Evolutionary conservation across 2,329 filamentous ascomycete species (phyloP).

Genomic region (Pseudogymnoascus sp.): DNA sequence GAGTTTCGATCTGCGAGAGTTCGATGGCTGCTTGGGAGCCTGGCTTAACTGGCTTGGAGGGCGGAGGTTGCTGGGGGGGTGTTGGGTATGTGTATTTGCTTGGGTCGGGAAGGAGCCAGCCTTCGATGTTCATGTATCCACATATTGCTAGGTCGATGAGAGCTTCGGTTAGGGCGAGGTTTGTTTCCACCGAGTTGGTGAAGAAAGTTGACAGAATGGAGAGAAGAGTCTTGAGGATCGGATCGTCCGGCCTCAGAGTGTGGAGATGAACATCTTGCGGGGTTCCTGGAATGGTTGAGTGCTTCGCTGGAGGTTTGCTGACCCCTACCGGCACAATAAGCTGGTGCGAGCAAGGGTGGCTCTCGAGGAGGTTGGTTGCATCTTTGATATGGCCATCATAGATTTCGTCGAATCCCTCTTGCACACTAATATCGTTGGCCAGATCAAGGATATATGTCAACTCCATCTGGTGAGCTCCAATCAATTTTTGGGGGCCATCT

Average conservation of each 20-base stretch:
- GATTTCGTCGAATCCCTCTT: slow-evolving; percentile 62
- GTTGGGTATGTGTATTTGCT: slow-evolving; percentile 47
- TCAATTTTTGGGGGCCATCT: slow-evolving; percentile 52
- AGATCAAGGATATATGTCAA: slow-evolving; percentile 63
- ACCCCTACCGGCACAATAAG: slow-evolving; percentile 57
- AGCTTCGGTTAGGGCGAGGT: slow-evolving; percentile 77
- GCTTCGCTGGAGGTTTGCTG: slow-evolving; percentile 46
- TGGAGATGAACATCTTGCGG: slow-evolving; percentile 54
- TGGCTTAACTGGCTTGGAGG: slow-evolving; percentile 25
- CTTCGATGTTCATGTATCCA: slow-evolving; percentile 74
- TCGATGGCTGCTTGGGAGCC: slow-evolving; percentile 36
- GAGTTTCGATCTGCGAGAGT: slow-evolving; percentile 37
- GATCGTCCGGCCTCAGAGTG: slow-evolving; percentile 54
- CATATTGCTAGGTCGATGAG: slow-evolving; percentile 78
- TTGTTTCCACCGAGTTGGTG: slow-evolving; percentile 83
- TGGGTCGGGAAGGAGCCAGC: slow-evolving; percentile 78
- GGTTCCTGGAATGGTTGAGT: slow-evolving; percentile 50
- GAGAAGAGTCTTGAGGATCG: slow-evolving; percentile 55
- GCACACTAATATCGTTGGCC: slow-evolving; percentile 59
- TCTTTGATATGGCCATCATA: slow-evolving; percentile 69
- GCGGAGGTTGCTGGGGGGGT: slow-evolving; percentile 23
- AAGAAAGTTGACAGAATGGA: slow-evolving; percentile 75
- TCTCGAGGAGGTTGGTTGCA: slow-evolving; percentile 58
- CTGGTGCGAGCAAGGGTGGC: slow-evolving; percentile 63
- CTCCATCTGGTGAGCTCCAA: slow-evolving; percentile 68